These are phyloP conservation scores for Exophiala oligosperma DNA, from an alignment of 2,329 filamentous ascomycete genomes.

Conservation along the genomic window DNA sequence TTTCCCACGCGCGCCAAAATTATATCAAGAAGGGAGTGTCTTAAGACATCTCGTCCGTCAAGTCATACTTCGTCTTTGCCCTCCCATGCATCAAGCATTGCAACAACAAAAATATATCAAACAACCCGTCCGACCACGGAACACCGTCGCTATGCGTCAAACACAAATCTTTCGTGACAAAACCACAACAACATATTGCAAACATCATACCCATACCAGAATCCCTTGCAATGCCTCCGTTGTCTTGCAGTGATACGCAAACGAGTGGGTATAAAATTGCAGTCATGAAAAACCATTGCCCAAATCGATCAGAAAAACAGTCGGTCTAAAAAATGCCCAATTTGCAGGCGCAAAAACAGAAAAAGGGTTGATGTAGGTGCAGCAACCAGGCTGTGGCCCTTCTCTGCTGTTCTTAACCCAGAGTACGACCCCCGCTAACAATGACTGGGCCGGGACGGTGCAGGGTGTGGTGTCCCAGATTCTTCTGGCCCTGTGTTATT, in stretches of 20 bases:
- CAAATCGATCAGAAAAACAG: conserved; percentile 4
- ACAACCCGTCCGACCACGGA: not conserved
- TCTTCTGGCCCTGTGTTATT: conserved; percentile 21
- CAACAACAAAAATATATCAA: conserved; percentile 6
- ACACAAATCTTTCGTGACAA: conserved; percentile 2
- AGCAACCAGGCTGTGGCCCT: not conserved
- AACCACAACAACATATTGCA: conserved; percentile 1
- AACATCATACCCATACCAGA: conserved; percentile 3
- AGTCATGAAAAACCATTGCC: conserved; percentile 9
- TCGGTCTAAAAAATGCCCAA: conserved; percentile 13
- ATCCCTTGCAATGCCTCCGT: not conserved
- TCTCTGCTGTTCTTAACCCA: conserved; percentile 30
- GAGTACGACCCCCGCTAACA: conserved; percentile 41
- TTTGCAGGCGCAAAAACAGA: not conserved
- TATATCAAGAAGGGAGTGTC: conserved; percentile 14
- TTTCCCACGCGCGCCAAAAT: conserved; percentile 4
- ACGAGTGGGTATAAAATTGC: conserved; percentile 24
- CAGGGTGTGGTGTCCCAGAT: conserved; percentile 26
- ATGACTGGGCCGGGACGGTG: conserved; percentile 41
- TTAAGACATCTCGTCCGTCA: conserved; percentile 4
- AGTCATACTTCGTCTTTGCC: conserved; percentile 13
- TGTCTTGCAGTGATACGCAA: conserved; percentile 17
- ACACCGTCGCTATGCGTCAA: conserved; percentile 28
- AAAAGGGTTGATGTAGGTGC: no score
- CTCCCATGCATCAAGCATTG: conserved; percentile 18